phyloP scores from a whole-genome alignment of 2,329 filamentous ascomycete genomes.

The Exophiala spinifera region DNA sequence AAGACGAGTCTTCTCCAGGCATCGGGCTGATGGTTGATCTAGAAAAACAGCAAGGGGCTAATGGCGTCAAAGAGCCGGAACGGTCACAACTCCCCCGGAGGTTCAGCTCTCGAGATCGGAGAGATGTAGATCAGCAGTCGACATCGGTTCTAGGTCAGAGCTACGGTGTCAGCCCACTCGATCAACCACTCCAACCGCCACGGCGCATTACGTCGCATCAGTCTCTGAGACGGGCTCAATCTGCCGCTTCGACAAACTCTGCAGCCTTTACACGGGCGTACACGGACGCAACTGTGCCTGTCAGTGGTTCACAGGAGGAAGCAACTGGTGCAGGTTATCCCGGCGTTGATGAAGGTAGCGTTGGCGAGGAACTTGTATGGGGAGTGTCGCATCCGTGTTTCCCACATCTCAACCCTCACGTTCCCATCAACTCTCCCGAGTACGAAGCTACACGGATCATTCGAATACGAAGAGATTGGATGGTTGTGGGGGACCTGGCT shows the following conservation, averaged over 20 bases:
- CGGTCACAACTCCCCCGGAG: slow-evolving; percentile 16
- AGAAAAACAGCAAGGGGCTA: slow-evolving; percentile 15
- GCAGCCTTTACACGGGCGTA: slow-evolving; percentile 36
- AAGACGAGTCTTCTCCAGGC: slow-evolving; percentile 5
- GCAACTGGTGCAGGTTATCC: slow-evolving; percentile 22
- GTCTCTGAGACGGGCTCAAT: slow-evolving; percentile 37
- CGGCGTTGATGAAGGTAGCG: slow-evolving; percentile 49
- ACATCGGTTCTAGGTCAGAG: slow-evolving; percentile 23
- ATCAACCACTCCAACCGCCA: slow-evolving; percentile 30
- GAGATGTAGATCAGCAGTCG: slow-evolving; percentile 14
- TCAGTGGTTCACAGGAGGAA: slow-evolving; percentile 15
- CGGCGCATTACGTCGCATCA: slow-evolving; percentile 25
- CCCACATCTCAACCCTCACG: slow-evolving; percentile 89
- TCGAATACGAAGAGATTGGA: slow-evolving; percentile 86
- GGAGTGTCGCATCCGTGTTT: slow-evolving; percentile 91
- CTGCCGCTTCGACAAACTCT: slow-evolving; percentile 41
- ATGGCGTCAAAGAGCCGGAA: slow-evolving; percentile 21
- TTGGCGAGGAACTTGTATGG: slow-evolving; percentile 75
- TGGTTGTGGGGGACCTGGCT: slow-evolving; percentile 81
- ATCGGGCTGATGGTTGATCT: slow-evolving; percentile 21
- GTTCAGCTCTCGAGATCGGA: slow-evolving; percentile 17
- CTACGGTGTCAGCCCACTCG: slow-evolving; percentile 27
- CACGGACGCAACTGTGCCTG: slow-evolving; percentile 29
- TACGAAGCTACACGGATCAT: slow-evolving; percentile 82
- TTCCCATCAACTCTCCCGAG: slow-evolving; percentile 70